A percentile compares a stretch with the other conserved stretches of the same genome.
phyloP scores from a whole-genome alignment of 202 grass and related monocot genomes.

The Zizania palustris region DNA sequence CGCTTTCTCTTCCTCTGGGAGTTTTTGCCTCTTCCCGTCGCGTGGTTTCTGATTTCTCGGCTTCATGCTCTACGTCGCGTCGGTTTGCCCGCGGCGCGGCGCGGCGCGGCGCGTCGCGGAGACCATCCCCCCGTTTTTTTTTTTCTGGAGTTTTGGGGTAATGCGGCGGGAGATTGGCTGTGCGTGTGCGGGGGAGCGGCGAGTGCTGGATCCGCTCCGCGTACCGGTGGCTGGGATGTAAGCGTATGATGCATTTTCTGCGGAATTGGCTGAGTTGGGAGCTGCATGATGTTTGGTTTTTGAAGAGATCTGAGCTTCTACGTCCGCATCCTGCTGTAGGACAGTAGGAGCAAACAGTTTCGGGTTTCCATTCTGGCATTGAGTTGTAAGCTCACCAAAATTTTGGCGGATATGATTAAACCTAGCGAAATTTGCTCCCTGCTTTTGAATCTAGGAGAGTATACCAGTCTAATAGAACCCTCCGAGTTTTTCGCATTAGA shows the following conservation, averaged over 20 bases:
- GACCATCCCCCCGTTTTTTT: background rate
- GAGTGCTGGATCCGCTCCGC: constrained; percentile 26
- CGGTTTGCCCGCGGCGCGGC: background rate
- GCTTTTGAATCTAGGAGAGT: constrained; percentile 24
- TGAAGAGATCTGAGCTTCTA: constrained; percentile 51
- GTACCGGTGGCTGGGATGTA: constrained; percentile 15
- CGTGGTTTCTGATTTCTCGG: background rate
- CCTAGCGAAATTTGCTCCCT: background rate
- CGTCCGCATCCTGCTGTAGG: constrained; percentile 45
- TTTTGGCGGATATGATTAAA: background rate
- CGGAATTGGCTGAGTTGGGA: constrained; percentile 35
- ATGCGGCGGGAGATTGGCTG: constrained; percentile 39
- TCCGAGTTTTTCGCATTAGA: background rate
- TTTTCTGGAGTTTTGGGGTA: background rate
- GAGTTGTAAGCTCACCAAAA: constrained; percentile 8
- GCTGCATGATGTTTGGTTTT: constrained; percentile 41
- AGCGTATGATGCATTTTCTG: constrained; percentile 19
- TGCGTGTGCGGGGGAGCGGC: background rate
- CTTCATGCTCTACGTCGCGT: background rate
- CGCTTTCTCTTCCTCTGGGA: background rate
- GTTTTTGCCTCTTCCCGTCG: background rate
- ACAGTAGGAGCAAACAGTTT: constrained; percentile 14
- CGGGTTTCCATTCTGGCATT: constrained; percentile 15
- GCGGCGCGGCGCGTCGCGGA: too few relatives aligned
- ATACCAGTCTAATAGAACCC: background rate